Base-by-base conservation (phyloP, 2,329 filamentous ascomycete genomes). In the Colletotrichum godetiae region DNA sequence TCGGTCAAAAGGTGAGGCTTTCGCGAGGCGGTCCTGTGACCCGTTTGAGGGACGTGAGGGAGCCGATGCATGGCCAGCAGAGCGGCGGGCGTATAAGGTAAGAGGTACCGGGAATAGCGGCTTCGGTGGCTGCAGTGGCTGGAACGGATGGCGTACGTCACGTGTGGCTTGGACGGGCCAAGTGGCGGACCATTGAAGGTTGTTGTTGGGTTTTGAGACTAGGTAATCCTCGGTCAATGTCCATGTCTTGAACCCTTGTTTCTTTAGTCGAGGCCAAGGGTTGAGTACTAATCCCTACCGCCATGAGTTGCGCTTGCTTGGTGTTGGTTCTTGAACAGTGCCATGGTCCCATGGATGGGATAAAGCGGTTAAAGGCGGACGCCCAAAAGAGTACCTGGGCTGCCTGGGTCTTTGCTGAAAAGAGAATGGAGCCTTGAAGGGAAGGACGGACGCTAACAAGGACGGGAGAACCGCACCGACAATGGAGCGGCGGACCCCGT, bases 81-180 rank as follows among this genome's bases (percentile, higher is more conserved):
- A 31, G 65, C 53, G 24, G 22, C 22, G 4, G 52, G 42, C 42
- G 19, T 49, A 49, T 49, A 8, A 52, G 37, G 67, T 46, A 33
- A 13, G 22, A 59, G 6, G 46, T 58, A 29, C 42, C 42, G 19
- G 46, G 35, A 55, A 52, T 27, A 63, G 59, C 33, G 29, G 35
- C 57, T n/a, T 29, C 42, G 11, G 37, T 42, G 37, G 37, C 57
- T n/a, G 52, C 42, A 62, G 71, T 66, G 71, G 67, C 71, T 70
- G 71, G 71, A 71, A 73, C 31, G 52, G 60, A 65, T 57, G 67
- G 55, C 59, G 60, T 65, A 55, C 70, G 67, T 73, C 70, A 71
- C 60, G 49, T 70, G 67, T 70, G 71, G 71, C 71, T 73, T 61
- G 60, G 67, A 37, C 29, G 37, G 31, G 22, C 22, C 15, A 13